Conservation (phyloP, 2,329 filamentous ascomycete genomes). For the Fusarium subtropicale region DNA sequence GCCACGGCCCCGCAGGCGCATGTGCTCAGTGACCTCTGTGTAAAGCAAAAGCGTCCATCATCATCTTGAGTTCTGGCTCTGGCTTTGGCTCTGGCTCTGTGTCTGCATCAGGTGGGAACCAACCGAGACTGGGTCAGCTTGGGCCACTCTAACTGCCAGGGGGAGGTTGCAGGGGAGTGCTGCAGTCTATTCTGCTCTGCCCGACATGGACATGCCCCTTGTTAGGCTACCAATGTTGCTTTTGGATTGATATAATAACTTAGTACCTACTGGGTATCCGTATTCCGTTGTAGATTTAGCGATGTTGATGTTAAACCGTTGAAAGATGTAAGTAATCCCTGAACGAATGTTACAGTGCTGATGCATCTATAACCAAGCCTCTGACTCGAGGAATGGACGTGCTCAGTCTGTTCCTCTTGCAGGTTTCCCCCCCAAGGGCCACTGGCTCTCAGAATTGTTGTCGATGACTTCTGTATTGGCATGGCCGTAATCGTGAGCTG, state of each 20-base stretch:
- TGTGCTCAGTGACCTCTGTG: slow-evolving; percentile 31
- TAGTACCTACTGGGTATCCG: neutral
- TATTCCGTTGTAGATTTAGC: slow-evolving; percentile 8
- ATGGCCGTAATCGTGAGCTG: slow-evolving; percentile 3
- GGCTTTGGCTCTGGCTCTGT: neutral
- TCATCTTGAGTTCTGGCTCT: slow-evolving; percentile 39
- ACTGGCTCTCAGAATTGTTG: neutral
- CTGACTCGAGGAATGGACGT: slow-evolving; percentile 5
- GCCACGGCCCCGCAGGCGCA: slow-evolving; percentile 44
- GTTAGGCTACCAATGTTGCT: slow-evolving; percentile 32
- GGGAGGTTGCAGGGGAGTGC: slow-evolving; percentile 15
- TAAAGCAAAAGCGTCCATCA: slow-evolving; percentile 35
- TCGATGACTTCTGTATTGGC: neutral
- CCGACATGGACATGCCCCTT: slow-evolving; percentile 31
- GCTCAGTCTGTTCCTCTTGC: slow-evolving; percentile 4
- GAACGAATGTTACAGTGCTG: slow-evolving; percentile 13
- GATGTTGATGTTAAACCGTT: slow-evolving; percentile 26
- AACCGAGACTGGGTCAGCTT: slow-evolving; percentile 29
- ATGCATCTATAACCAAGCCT: neutral
- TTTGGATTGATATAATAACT: slow-evolving; percentile 43
- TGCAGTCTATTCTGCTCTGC: slow-evolving; percentile 23
- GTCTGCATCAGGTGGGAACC: slow-evolving; percentile 34
- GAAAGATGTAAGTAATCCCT: slow-evolving; percentile 38
- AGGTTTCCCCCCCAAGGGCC: neutral
- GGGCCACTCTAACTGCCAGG: slow-evolving; percentile 39